phyloP scores from a whole-genome alignment of 164 flowering plant species.

The Cinnamomum chago region DNA sequence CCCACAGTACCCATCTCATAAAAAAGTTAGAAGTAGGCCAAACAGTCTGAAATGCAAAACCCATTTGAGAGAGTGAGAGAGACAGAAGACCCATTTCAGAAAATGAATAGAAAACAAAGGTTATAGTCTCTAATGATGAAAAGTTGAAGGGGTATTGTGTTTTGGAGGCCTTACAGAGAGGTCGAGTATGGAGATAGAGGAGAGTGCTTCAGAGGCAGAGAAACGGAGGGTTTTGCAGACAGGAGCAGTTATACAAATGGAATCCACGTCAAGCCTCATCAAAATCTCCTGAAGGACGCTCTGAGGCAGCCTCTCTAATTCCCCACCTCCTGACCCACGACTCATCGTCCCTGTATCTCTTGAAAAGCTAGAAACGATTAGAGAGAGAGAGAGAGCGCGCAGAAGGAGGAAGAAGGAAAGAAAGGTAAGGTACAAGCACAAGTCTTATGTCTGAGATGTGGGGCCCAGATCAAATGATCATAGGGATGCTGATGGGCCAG shows the following conservation, averaged over 20 bases:
- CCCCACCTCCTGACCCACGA: neutral
- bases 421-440: no score
- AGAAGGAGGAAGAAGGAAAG: no score
- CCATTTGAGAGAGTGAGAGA: neutral
- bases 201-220: slow-evolving; percentile 23
- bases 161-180: slow-evolving; percentile 29
- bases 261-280: slow-evolving; percentile 31
- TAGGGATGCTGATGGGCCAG: no score
- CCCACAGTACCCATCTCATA: no score
- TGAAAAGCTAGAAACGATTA: neutral
- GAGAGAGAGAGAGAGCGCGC: no score
- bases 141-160: neutral
- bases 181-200: slow-evolving; percentile 27
- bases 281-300: slow-evolving; percentile 26
- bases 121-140: neutral
- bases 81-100: neutral
- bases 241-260: slow-evolving; percentile 32
- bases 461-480: no score
- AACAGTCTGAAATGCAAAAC: neutral
- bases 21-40: neutral
- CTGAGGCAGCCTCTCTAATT: slow-evolving; percentile 24
- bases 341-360: neutral
- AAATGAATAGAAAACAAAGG: neutral
- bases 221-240: slow-evolving; percentile 24
- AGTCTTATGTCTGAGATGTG: no score